phyloP scores from a whole-genome alignment of 2,329 filamentous ascomycete species.

The Monilinia laxa region DNA sequence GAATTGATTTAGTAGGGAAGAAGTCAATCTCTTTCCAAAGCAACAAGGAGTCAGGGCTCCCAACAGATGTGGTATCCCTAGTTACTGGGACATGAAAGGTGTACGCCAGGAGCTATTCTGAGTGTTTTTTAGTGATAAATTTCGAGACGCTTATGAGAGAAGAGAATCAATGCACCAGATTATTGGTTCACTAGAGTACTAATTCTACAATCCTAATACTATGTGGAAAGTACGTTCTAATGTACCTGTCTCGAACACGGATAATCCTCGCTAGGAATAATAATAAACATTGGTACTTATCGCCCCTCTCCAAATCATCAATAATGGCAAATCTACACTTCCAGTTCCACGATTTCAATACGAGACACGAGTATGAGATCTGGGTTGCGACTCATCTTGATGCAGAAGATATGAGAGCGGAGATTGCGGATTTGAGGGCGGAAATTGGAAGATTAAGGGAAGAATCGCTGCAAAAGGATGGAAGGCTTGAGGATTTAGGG shows the following conservation, averaged over 20 bases:
- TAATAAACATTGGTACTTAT: too few relatives aligned
- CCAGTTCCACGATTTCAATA: background rate
- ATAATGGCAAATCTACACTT: conserved; percentile 4
- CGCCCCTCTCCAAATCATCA: background rate
- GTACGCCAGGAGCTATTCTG: background rate
- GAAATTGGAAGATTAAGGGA: background rate
- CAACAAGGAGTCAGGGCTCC: background rate
- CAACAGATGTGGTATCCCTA: background rate
- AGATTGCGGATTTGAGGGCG: background rate
- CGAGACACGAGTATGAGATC: background rate
- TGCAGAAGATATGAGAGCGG: background rate
- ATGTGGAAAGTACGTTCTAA: background rate
- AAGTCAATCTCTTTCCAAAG: background rate
- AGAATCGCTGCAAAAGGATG: background rate
- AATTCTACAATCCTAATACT: background rate
- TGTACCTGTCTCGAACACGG: background rate
- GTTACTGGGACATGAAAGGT: background rate
- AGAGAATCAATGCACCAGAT: background rate
- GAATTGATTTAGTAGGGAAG: background rate
- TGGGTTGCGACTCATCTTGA: background rate
- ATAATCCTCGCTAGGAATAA: too few relatives aligned
- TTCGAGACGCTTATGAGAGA: background rate
- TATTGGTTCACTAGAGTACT: background rate
- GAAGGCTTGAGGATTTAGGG: background rate
- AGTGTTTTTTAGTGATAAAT: background rate